A percentile compares a stretch with the other conserved stretches of the same genome.
These are phyloP conservation scores for Hygrophoropsis aurantiaca DNA, from an alignment of 768 basidiomycete species.

Conservation along the genomic window DNA sequence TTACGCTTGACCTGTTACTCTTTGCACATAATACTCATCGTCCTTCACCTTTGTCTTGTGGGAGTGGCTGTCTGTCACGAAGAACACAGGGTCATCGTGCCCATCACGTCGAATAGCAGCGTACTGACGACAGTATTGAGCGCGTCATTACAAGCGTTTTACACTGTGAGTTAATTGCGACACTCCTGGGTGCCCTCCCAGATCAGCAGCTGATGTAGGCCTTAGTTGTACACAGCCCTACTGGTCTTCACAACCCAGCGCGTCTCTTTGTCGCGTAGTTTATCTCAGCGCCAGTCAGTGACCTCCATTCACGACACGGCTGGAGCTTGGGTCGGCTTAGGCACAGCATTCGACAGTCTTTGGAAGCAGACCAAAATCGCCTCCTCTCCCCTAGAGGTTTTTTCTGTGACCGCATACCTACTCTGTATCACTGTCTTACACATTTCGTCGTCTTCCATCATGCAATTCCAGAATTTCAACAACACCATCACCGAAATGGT, in stretches of 20 bases:
- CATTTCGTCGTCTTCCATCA: conserved; percentile 20
- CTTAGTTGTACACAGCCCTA: conserved; percentile 15
- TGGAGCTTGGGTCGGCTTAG: conserved; percentile 22
- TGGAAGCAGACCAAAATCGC: conserved; percentile 21
- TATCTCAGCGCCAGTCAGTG: conserved; percentile 11
- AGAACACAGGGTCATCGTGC: too few relatives aligned
- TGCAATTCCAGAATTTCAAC: conserved; percentile 18
- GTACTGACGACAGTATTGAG: neutral
- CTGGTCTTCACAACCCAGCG: conserved; percentile 14
- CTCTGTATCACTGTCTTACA: conserved; percentile 16
- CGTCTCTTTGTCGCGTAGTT: conserved; percentile 7
- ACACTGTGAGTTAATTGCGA: neutral
- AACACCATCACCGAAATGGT: neutral
- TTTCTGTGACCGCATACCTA: conserved; percentile 13
- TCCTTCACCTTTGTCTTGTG: too few relatives aligned
- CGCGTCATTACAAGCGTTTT: conserved; percentile 2
- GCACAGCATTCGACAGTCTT: conserved; percentile 13
- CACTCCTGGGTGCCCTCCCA: too few relatives aligned
- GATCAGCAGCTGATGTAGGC: neutral
- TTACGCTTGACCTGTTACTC: too few relatives aligned
- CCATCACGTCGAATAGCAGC: neutral
- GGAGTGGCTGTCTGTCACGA: too few relatives aligned
- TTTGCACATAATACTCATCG: too few relatives aligned
- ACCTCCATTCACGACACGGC: conserved; percentile 17
- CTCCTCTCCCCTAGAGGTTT: conserved; percentile 2